Evolutionary conservation across 306 rosid genomes (phyloP).

Genomic region (Bauhinia variegata): DNA sequence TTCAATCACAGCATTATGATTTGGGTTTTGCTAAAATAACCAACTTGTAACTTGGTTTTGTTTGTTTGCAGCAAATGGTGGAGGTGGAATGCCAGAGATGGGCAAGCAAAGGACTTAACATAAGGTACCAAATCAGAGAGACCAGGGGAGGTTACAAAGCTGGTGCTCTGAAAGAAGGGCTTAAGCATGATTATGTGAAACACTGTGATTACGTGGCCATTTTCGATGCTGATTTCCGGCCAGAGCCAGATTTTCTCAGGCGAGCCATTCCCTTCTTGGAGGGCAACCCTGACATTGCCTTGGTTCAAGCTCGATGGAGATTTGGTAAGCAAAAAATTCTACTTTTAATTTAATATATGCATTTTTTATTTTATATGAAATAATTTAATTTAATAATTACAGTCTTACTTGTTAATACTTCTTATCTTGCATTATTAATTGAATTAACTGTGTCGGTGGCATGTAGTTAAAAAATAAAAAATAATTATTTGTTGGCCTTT

Average conservation of each 20-base stretch:
- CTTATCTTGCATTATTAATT: not conserved
- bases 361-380: too few species aligned
- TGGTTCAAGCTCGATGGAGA: conserved; percentile 99
- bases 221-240: conserved; percentile 93
- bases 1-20: conserved; percentile 20
- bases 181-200: conserved; percentile 83
- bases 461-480: not conserved
- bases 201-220: conserved; percentile 92
- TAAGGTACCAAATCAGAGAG: conserved; percentile 89
- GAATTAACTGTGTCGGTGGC: conserved; percentile 67
- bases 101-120: conserved; percentile 91
- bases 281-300: conserved; percentile 77
- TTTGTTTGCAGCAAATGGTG: conserved; percentile 80
- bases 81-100: conserved; percentile 92
- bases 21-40: not conserved
- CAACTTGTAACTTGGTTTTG: not conserved
- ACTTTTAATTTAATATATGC: too few species aligned
- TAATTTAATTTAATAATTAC: too few species aligned
- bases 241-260: conserved; percentile 84
- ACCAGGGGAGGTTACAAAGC: conserved; percentile 87
- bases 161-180: conserved; percentile 92
- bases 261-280: conserved; percentile 90
- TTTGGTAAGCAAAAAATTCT: conserved; percentile 58
- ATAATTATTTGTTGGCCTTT: too few species aligned
- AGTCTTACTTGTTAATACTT: not conserved